phyloP scores from a whole-genome alignment of 2,329 filamentous ascomycete genomes.

The Didymella exigua region DNA sequence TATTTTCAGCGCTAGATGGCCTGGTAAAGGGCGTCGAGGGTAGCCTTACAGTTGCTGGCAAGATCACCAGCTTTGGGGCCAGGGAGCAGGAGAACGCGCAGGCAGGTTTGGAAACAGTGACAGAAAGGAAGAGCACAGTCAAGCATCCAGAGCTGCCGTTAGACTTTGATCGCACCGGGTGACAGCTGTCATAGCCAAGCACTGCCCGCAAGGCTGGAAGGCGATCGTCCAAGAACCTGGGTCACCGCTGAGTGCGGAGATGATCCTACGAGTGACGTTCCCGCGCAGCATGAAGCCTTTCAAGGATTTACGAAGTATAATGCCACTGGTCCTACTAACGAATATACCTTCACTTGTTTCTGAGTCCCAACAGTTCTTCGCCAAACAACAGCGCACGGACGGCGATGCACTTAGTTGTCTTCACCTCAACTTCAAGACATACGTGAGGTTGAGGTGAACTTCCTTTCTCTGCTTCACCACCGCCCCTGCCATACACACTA shows the following conservation, averaged over 20 bases:
- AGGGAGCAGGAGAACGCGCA: slow-evolving; percentile 2
- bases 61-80: slow-evolving; percentile 31
- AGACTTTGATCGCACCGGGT: background rate
- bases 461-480: background rate
- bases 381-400: background rate
- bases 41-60: slow-evolving; percentile 42
- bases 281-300: background rate
- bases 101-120: background rate
- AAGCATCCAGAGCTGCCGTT: background rate
- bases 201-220: background rate
- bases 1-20: slow-evolving; percentile 45
- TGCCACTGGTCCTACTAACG: background rate
- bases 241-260: background rate
- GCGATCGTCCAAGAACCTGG: background rate
- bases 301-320: slow-evolving; percentile 1
- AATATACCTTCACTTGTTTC: too few species aligned
- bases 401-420: background rate
- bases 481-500: background rate
- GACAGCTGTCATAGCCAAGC: background rate
- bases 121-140: slow-evolving; percentile 1
- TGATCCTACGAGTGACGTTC: background rate
- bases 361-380: background rate
- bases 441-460: background rate
- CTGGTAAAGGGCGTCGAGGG: slow-evolving; percentile 47
- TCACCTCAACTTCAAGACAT: background rate